Evolutionary conservation across 2,329 filamentous ascomycete species (phyloP), one percentile per base, ranked within the genome.

Genomic region (Anthostomella pinea): DNA sequence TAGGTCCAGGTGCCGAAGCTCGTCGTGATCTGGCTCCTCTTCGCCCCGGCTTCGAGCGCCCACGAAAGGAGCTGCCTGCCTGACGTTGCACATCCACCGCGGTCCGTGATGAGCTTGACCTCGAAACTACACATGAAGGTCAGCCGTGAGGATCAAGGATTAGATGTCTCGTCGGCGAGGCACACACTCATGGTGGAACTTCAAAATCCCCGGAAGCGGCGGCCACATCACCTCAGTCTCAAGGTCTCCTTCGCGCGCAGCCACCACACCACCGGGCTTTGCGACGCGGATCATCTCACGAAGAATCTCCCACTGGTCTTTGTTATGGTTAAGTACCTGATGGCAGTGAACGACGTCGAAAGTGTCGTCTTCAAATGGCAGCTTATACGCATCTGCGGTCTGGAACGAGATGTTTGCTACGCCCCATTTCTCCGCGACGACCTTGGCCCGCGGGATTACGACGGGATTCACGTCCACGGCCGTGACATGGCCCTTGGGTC

Each of bases 401-500:
- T 62, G 54, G 26, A 56, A 52, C 14, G 19, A 19, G 24, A 43
- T 36, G 17, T 39, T 43, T 13, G 23, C 32, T n/a, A 43, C 26
- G 6, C 32, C 33, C 6, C 22, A 18, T 15, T 24, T 13, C 26
- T 31, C 21, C 10, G 27, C 38, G 24, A 35, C 13, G 19, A 23
- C 27, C 6, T 18, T 14, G 17, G 13, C 38, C 3, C 33, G 29
- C 20, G 18, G 14, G 18, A 41, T 16, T 13, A 38, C 29, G 22
- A 18, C 33, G 10, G 29, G 30, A 10, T 40, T 44, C 6, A 40
- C 30, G 41, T 54, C 51, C 5, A 65, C 48, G 9, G 62, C 66
- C 5, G 59, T 57, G 10, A 68, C 58, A 16, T 54, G 49, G 20
- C 64, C 65, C 15, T 59, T 41, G 0, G 65, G 59, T 5, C 33